Conservation (phyloP, 495 filamentous ascomycete species). For the Pseudoneurospora amorphoporcata region DNA sequence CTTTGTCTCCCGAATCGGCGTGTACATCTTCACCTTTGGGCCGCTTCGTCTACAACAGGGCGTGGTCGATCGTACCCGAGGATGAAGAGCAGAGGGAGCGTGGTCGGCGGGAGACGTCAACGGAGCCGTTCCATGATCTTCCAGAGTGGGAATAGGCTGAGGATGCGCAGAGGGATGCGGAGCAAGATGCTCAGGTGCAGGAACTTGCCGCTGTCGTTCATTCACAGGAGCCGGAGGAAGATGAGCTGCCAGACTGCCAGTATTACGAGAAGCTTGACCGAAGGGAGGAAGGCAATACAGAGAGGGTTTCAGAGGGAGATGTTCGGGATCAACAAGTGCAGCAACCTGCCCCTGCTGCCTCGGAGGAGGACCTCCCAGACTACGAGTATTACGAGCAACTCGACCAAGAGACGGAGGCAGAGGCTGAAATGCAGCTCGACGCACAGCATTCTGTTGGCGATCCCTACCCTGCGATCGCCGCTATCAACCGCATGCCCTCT, state of each 20-base stretch:
- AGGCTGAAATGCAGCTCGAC: not conserved
- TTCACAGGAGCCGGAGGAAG: not conserved
- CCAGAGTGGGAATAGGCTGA: not conserved
- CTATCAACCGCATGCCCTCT: not conserved
- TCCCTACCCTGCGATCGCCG: not conserved
- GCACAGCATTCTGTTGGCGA: not conserved
- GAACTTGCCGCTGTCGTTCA: not conserved
- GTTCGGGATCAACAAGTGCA: not conserved
- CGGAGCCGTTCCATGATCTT: not conserved
- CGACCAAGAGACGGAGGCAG: not conserved
- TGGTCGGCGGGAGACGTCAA: not conserved
- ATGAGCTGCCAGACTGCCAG: not conserved
- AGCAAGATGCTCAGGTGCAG: not conserved
- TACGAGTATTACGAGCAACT: not conserved
- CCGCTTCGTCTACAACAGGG: not conserved
- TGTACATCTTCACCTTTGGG: not conserved
- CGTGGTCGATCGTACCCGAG: not conserved
- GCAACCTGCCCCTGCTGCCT: not conserved
- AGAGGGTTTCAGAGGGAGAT: not conserved
- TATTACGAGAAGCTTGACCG: not conserved
- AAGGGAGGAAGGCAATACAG: not conserved
- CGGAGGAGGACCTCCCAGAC: not conserved
- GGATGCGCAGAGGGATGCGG: not conserved
- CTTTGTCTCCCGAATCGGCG: not conserved
- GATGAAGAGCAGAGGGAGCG: not conserved